Evolutionary conservation across 176 grass and related monocot species (phyloP), one percentile per base, ranked within the genome.

Genomic region (Ensete glaucum): DNA sequence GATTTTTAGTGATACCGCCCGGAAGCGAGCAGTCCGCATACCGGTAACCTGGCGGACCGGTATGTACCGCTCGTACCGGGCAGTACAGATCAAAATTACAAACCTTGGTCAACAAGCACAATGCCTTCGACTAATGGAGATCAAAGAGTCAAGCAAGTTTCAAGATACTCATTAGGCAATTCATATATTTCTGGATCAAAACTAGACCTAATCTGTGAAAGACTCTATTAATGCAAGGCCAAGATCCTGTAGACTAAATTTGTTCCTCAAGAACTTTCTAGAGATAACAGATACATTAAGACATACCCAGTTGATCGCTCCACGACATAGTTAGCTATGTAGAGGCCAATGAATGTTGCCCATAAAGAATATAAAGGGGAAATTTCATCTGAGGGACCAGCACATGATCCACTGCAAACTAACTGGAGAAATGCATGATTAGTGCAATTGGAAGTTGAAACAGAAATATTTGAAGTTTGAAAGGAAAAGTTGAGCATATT

Each of bases 391-490:
- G 93, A 92, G 11, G 79, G 85, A n/a, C 79, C 93, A 76, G 85
- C 92, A 83, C 88, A 96, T 79, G 87, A 89, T 86, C 89, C 93
- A 92, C 88, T 92, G 85, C 89, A 92, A 80, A 87, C 87, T 88
- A 92, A 83, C 93, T 96, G 89, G 82, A 92, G 53, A 82, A 87
- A 63, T 81, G 64, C 75, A 79, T 79, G 82, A 85, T 89, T 60
- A 87, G 67, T 69, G 16, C 50, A 83, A 69, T 57, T 73, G 20
- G 50, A 56, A 16, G 67, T 56, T 64, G 22, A 76, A 72, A 68
- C 8, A 48, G 62, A 57, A 78, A 68, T 15, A 74, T 63, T 60
- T 9, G 78, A 77, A 70, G 19, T 54, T 62, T 23, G 16, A 74
- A 79, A 78, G 29, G 62, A 83, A 78, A 64, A 68, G 75, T 21